A percentile compares a stretch with the other conserved stretches of the same genome.
Conservation (phyloP, 1,139 yeast species). For the Keqinozyma sinolaborantium region DNA sequence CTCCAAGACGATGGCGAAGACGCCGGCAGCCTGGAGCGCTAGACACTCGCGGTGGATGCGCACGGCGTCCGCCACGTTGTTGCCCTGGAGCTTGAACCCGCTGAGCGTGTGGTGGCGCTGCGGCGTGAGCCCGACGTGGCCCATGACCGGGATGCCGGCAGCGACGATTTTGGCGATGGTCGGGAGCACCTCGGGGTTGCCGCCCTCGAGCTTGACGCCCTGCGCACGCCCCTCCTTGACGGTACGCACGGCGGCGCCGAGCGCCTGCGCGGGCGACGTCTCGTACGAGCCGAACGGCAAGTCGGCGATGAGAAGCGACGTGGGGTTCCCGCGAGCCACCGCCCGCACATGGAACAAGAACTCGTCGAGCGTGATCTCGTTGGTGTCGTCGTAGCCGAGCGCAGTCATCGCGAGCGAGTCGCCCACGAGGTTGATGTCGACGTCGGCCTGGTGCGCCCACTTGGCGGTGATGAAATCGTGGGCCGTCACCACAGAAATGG, state of each 20-base stretch:
- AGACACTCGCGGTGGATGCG: conserved; percentile 66
- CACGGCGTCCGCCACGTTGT: conserved; percentile 50
- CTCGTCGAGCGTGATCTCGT: conserved; percentile 72
- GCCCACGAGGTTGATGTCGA: conserved; percentile 78
- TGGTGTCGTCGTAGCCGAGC: conserved; percentile 76
- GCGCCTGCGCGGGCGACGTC: conserved; percentile 58
- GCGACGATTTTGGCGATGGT: conserved; percentile 47
- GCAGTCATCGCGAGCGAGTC: conserved; percentile 94
- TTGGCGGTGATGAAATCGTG: conserved; percentile 80
- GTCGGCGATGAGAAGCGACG: conserved; percentile 78
- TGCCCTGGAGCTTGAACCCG: conserved; percentile 88
- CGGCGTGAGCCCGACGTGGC: conserved; percentile 91
- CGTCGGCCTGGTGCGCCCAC: conserved; percentile 64
- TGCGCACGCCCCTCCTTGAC: conserved; percentile 66
- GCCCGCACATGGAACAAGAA: conserved; percentile 75
- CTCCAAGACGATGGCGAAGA: conserved; percentile 72
- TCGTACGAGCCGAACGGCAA: conserved; percentile 89
- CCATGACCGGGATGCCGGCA: conserved; percentile 86
- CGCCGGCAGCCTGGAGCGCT: conserved; percentile 73
- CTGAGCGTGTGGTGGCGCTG: conserved; percentile 78
- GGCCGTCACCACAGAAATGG: conserved; percentile 78
- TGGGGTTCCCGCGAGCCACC: conserved; percentile 65
- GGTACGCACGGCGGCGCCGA: conserved; percentile 57
- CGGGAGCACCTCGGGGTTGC: conserved; percentile 47
- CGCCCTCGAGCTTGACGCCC: conserved; percentile 88